Conservation (phyloP, 352 stramenopile genomes). For the Thalassiosira livingstoniorum region DNA sequence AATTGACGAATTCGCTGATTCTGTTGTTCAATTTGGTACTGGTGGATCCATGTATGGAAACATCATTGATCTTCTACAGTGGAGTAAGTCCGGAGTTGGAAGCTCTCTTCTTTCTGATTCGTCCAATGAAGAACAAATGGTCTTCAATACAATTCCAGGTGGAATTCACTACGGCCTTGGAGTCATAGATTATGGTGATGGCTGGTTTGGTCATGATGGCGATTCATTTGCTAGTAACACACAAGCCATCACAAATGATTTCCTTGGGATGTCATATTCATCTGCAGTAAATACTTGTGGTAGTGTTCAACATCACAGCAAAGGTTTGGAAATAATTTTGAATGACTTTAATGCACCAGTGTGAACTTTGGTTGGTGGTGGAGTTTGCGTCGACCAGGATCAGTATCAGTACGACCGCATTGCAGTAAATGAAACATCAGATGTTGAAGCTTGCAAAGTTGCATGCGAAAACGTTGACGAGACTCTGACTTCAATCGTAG, state of each 20-base stretch:
- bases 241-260: background rate
- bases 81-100: background rate
- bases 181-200: background rate
- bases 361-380: background rate
- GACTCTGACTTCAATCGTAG: too few relatives aligned
- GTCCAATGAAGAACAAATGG: background rate
- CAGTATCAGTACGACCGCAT: background rate
- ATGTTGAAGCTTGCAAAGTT: background rate
- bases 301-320: background rate
- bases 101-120: background rate
- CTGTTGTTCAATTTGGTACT: background rate
- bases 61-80: slow-evolving; percentile 1
- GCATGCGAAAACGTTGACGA: too few relatives aligned
- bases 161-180: background rate
- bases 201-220: slow-evolving; percentile 9
- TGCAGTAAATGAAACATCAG: background rate
- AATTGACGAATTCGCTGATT: background rate
- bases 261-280: background rate
- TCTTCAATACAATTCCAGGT: background rate
- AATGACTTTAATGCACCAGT: background rate
- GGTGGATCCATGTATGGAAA: slow-evolving; percentile 2
- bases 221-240: background rate
- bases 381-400: background rate
- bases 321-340: background rate
- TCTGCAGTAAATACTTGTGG: background rate